phyloP scores from a whole-genome alignment of 805 yeast genomes.

The Yamadazyma nakazawae region DNA sequence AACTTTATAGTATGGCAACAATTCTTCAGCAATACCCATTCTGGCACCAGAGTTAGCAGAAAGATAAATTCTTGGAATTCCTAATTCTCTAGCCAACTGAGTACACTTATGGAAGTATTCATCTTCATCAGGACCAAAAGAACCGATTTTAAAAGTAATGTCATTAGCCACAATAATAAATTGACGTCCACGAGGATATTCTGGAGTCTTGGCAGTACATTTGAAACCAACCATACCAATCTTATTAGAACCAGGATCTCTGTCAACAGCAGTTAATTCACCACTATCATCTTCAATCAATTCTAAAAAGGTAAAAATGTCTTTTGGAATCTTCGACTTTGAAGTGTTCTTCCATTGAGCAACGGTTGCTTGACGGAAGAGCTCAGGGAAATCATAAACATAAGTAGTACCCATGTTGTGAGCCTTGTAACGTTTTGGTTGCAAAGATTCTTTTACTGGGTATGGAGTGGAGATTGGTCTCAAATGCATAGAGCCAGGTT shows the following conservation, averaged over 20 bases:
- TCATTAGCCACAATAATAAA: slow-evolving; percentile 93
- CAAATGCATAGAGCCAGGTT: slow-evolving; percentile 96
- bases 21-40: slow-evolving; percentile 96
- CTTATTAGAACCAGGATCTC: slow-evolving; percentile 95
- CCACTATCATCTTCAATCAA: slow-evolving; percentile 80
- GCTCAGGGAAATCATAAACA: slow-evolving; percentile 97
- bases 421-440: slow-evolving; percentile 98
- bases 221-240: slow-evolving; percentile 98
- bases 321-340: slow-evolving; percentile 62
- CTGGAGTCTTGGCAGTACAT: slow-evolving; percentile 89
- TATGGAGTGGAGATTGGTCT: slow-evolving; percentile 95
- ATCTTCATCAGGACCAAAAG: slow-evolving; percentile 97
- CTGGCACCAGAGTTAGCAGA: slow-evolving; percentile 99
- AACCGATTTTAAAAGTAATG: slow-evolving; percentile 96
- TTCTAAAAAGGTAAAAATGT: slow-evolving; percentile 75
- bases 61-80: slow-evolving; percentile 92
- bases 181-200: slow-evolving; percentile 94
- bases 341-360: slow-evolving; percentile 78
- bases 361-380: slow-evolving; percentile 88
- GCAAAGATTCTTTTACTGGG: slow-evolving; percentile 96
- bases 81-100: slow-evolving; percentile 82
- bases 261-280: slow-evolving; percentile 77
- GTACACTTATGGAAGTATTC: slow-evolving; percentile 88
- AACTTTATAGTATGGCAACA: slow-evolving; percentile 82
- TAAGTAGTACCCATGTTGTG: slow-evolving; percentile 98